Evolutionary conservation across 225 moss, liverwort and hornwort species (phyloP), one percentile per base, ranked within the genome.

Genomic region (Straminergon stramineum): DNA sequence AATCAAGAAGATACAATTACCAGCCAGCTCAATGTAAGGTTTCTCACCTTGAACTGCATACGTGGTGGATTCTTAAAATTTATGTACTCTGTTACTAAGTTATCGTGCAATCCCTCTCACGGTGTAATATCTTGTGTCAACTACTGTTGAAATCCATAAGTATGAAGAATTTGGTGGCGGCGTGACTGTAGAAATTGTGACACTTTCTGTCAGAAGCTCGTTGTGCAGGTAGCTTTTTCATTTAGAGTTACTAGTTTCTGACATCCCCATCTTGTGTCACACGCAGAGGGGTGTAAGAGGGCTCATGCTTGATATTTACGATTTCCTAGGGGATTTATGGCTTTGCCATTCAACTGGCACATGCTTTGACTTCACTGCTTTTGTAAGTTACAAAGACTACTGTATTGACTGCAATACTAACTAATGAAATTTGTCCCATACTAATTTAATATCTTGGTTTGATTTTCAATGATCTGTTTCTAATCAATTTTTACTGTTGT

Each of bases 221-320:
- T 66, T 90, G 7, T 81, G 41, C 69, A 61, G 41, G 77, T 67
- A 56, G 81, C 23, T 43, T 82, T 89, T 35, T 43, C 22, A 34
- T 76, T 58, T 82, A 6, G 24, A 75, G 35, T 74, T 60, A 58
- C 57, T 74, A 34, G 61, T 19, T 55, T 77, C 62, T 92, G 69
- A 93, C 82, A 87, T 77, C 13, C 17, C 84, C 83, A 60, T 41
- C 75, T 88, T 67, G 24, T 67, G 83, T 71, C 55, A 39, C 85
- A 60, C 85, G 91, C 96, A 98, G 98, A 94, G 95, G 91, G 97
- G 97, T 86, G 98, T 97, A 68, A 91, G 98, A 87, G 97, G 94
- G 15, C 92, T 99, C 52, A 96, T 97, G 96, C 95, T 99, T 66
- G 97, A 99, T 78, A 88, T 96, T 22, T 99, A 99, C 89, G 95